Evolutionary conservation across 2,329 filamentous ascomycete species (phyloP), one percentile per base, ranked within the genome.

Genomic region (Xylaria arbuscula): DNA sequence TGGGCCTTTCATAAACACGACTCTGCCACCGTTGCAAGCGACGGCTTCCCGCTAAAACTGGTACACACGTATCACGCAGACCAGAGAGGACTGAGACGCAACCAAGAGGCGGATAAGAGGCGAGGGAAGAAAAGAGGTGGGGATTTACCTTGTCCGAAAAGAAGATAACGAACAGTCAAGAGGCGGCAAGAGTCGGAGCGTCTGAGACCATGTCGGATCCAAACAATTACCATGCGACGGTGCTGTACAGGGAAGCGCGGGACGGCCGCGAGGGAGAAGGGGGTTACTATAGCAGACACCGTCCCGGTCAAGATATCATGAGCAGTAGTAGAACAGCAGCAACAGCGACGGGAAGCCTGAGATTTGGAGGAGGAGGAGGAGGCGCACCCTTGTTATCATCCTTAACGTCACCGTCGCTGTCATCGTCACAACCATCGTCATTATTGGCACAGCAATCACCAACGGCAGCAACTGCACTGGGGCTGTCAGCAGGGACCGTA

Each of bases 211-310:
- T 59, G 40, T 45, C 40, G 62, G 64, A 66, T 48, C 32, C 38
- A 15, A 72, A 72, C 62, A 62, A 67, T 70, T 78, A 76, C 67
- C 73, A 74, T 65, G 76, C 75, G 72, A 77, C 73, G 13, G 74
- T 76, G 56, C 68, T 77, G 57, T 74, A 68, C 51, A 62, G 60
- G 54, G 64, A 65, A 51, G 68, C 63, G 62, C 71, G 65, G 48
- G 66, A 60, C 50, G 63, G 69, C 54, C 65, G 68, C 22, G 59
- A 64, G 10, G 38, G 38, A 13, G 60, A 53, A 28, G 38, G 60
- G n/a, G 59, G 60, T 11, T 48, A 66, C 40, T 53, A 69, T 60
- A 42, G 50, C 48, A 34, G 62, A 51, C 22, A 47, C 34, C 47
- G 47, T 3, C 11, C 42, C 9, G 22, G 63, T 13, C 54, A 40